A percentile compares a stretch with the other conserved stretches of the same genome.
These are phyloP conservation scores for maize (Zea mays) DNA, from an alignment of 176 grass and related monocot species.

Conservation along the genomic window DNA sequence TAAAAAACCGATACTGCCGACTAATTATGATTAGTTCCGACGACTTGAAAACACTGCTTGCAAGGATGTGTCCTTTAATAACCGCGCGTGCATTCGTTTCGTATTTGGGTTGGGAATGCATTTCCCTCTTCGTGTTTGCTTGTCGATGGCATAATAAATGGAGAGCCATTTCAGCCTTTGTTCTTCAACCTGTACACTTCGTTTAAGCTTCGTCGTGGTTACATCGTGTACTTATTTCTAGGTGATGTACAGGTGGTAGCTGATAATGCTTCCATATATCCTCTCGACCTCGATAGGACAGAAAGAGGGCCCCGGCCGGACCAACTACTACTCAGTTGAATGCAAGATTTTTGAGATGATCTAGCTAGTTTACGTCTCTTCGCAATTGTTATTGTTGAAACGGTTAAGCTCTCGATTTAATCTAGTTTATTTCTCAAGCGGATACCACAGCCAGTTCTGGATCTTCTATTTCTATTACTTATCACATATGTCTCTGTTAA, in stretches of 20 bases:
- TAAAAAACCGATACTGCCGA: too few species aligned
- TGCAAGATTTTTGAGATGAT: background rate
- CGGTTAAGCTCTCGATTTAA: background rate
- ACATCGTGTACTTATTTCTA: background rate
- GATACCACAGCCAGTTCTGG: background rate
- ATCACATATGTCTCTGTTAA: background rate
- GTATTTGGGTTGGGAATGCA: background rate
- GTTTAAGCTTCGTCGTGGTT: background rate
- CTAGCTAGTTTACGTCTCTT: background rate
- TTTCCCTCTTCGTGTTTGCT: background rate
- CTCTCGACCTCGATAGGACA: constrained; percentile 3
- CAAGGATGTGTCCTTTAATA: background rate
- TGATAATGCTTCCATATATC: constrained; percentile 1
- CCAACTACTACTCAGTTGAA: background rate
- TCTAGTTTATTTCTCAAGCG: background rate
- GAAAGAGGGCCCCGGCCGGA: background rate
- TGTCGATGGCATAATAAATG: background rate
- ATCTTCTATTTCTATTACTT: background rate
- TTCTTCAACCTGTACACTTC: background rate
- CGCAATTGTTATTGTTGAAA: background rate
- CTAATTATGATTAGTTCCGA: too few species aligned
- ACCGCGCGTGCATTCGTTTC: background rate
- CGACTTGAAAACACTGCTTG: background rate
- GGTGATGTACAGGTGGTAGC: constrained; percentile 1
- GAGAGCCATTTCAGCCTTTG: background rate